Evolutionary conservation across 2,329 filamentous ascomycete genomes (phyloP).

Genomic region (Diplodia seriata): DNA sequence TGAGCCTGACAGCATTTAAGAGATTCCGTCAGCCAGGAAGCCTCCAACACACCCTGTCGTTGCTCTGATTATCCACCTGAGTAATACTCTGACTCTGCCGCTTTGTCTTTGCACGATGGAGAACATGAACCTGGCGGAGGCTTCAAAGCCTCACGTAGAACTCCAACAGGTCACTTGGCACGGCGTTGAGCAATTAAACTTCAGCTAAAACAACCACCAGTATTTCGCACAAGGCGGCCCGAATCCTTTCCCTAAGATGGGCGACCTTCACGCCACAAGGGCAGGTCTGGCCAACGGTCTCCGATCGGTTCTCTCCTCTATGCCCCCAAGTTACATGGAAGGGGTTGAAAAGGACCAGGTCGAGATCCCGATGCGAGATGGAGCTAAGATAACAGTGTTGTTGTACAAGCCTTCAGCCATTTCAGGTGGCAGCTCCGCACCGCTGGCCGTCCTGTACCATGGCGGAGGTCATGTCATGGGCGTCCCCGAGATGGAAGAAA

Average conservation of each 20-base stretch:
- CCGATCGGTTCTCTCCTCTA: neutral
- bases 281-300: neutral
- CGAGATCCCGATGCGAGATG: slow-evolving; percentile 5
- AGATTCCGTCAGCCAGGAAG: neutral
- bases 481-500: slow-evolving; percentile 32
- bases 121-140: neutral
- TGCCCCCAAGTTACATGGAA: slow-evolving; percentile 3
- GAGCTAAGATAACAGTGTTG: neutral
- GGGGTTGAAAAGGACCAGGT: slow-evolving; percentile 2
- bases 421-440: slow-evolving; percentile 1
- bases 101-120: neutral
- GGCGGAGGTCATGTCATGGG: slow-evolving; percentile 37
- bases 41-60: neutral
- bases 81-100: neutral
- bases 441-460: slow-evolving; percentile 37
- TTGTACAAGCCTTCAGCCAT: neutral
- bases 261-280: neutral
- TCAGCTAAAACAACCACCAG: neutral
- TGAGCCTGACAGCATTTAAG: neutral
- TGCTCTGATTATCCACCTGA: neutral
- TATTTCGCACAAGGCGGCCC: slow-evolving; percentile 3
- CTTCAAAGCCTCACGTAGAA: neutral
- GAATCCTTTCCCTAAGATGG: neutral
- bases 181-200: neutral
- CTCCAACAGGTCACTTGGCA: neutral